phyloP scores from a whole-genome alignment of 768 basidiomycete genomes.

The Calocybe indica region DNA sequence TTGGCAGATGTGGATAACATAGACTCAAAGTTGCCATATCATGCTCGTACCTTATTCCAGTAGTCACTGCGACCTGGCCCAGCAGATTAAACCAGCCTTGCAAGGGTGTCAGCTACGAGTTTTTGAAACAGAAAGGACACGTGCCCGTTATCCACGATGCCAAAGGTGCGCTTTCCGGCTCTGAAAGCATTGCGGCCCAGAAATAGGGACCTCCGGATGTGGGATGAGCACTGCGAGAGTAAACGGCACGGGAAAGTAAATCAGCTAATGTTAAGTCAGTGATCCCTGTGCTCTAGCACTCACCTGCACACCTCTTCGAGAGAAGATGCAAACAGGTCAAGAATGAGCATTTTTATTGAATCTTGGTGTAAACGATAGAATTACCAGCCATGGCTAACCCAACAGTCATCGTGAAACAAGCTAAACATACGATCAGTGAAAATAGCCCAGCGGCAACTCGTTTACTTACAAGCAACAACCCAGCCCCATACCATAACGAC shows the following conservation, averaged over 20 bases:
- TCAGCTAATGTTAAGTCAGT: too few species aligned
- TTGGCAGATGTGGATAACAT: conserved; percentile 14
- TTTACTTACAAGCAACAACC: conserved; percentile 49
- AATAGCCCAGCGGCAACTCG: neutral
- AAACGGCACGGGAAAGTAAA: too few species aligned
- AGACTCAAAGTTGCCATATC: neutral
- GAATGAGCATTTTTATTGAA: too few species aligned
- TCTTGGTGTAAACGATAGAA: neutral
- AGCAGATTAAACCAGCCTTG: conserved; percentile 67
- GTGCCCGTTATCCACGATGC: conserved; percentile 68
- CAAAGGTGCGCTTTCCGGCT: conserved; percentile 49
- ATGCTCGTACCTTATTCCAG: conserved; percentile 51
- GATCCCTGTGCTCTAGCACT: too few species aligned
- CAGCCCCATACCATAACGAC: conserved; percentile 78
- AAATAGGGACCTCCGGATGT: conserved; percentile 74
- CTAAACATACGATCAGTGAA: conserved; percentile 19
- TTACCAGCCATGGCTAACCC: conserved; percentile 72
- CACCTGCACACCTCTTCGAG: too few species aligned
- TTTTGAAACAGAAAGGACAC: neutral
- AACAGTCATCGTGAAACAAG: conserved; percentile 65
- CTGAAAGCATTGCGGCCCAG: conserved; percentile 75
- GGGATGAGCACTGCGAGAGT: conserved; percentile 48
- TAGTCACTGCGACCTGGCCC: conserved; percentile 74
- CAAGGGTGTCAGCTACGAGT: neutral
- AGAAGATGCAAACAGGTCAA: too few species aligned